These are phyloP conservation scores for Lanmaoa pseudosensibilis DNA, from an alignment of 768 basidiomycete species.

Conservation along the genomic window DNA sequence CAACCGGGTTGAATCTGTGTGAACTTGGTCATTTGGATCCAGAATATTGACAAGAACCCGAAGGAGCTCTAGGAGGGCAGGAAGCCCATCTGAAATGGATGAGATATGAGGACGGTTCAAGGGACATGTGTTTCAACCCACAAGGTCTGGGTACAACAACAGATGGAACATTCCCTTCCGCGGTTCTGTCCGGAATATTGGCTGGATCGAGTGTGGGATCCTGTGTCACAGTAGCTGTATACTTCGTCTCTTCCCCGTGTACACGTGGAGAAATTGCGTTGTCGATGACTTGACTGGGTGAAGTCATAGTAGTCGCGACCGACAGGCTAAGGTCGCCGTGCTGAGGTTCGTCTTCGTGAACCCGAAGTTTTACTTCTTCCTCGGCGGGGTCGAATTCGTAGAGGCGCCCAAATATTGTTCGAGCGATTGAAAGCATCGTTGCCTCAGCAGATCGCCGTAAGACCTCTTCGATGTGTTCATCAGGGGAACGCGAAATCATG, in stretches of 20 bases:
- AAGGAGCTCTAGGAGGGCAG: conserved; percentile 88
- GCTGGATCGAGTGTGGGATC: neutral
- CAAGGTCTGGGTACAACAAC: conserved; percentile 23
- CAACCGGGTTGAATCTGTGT: conserved; percentile 93
- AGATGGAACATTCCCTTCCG: conserved; percentile 37
- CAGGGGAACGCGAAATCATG: conserved; percentile 10
- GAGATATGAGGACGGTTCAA: neutral
- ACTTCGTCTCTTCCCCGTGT: conserved; percentile 12
- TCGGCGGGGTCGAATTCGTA: conserved; percentile 57
- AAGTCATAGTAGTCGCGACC: conserved; percentile 41
- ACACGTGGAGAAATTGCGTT: conserved; percentile 10
- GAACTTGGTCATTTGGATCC: conserved; percentile 91
- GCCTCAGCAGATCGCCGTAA: conserved; percentile 84
- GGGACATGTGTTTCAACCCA: conserved; percentile 5
- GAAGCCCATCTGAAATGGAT: conserved; percentile 68
- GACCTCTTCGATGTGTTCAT: conserved; percentile 55
- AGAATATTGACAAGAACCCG: conserved; percentile 94
- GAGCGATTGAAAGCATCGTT: conserved; percentile 85
- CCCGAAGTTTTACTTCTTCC: conserved; percentile 66
- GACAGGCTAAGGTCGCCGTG: conserved; percentile 64
- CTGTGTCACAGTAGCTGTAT: neutral
- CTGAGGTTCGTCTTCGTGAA: conserved; percentile 48
- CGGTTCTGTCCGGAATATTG: neutral
- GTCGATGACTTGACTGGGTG: conserved; percentile 21
- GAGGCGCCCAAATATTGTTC: conserved; percentile 79